Evolutionary conservation across 1,284 basidiomycete species (phyloP), one percentile per base, ranked within the genome.

Genomic region (Leucoagaricus sp.): DNA sequence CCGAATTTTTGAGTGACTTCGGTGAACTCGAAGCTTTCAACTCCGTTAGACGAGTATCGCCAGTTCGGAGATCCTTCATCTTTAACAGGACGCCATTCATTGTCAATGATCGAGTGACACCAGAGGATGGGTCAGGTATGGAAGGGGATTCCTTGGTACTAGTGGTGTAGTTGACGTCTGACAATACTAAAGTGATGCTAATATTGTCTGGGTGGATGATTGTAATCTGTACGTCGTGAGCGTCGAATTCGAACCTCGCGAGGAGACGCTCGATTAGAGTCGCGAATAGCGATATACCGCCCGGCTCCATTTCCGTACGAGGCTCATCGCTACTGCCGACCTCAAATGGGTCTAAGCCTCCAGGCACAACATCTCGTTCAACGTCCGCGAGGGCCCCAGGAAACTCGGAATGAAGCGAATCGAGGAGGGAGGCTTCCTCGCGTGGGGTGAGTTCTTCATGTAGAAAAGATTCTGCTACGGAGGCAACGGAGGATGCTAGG

Each of bases 211-310:
- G 82, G 65, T 87, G 79, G 23, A 91, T 72, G 36, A 92, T 60
- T 0, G 86, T 87, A 38, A 96, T 74, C 59, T 75, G 82, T 33
- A 88, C 81, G 63, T 92, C 85, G 23, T 75, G 69, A 25, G 90
- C 89, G 62, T 86, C 85, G 65, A 94, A 89, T 61, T 91, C 83
- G 63, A 98, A 89, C 58, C 90, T 82, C 8, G 92, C 84, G 12
- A 97, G 80, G 3, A 97, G 76, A 12, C 87, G 81, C 69, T 96
- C 94, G 47, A 96, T 86, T 42, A 96, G 78, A 29, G 85, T 83
- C 17, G 94, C 89, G 66, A 98, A 88, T 46, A 96, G 76, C 1
- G 92, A 93, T 17, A 94, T 87, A 29, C 89, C 89, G 33, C 78
- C 79, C 34, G 86, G 86, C 58, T 88, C 85, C n/a, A 69, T 65